Percentiles rank a stretch among this genome's conserved stretches.
Conservation (phyloP, 176 grass and related monocot species). For the Otatea glauca region DNA sequence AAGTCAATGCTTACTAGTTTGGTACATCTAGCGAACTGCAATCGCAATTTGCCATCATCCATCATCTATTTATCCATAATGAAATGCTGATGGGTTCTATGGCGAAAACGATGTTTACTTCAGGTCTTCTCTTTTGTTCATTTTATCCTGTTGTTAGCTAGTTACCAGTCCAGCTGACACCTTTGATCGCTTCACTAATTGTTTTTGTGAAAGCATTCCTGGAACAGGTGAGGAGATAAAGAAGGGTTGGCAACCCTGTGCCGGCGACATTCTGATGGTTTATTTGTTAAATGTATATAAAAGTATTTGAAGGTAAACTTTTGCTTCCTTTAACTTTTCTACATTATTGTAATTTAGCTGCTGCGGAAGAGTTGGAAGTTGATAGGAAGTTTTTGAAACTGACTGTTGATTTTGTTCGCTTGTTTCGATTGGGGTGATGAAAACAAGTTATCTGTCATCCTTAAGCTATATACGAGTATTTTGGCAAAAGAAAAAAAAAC, state of each 20-base stretch:
- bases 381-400: neutral
- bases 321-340: neutral
- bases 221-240: neutral
- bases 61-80: conserved; percentile 48
- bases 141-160: neutral
- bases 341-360: neutral
- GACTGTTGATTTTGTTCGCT: neutral
- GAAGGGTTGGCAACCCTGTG: neutral
- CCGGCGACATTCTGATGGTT: neutral
- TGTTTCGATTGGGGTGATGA: neutral
- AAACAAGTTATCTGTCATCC: neutral
- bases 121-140: neutral
- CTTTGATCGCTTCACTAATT: neutral
- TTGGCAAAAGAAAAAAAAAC: neutral
- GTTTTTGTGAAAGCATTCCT: conserved; percentile 12
- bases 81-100: conserved; percentile 54
- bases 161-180: neutral
- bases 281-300: neutral
- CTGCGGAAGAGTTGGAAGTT: neutral
- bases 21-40: conserved; percentile 49
- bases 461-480: neutral
- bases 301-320: neutral
- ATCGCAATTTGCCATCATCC: conserved; percentile 40
- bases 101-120: neutral
- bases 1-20: conserved; percentile 54